These are phyloP conservation scores for Mortierella sp. DNA, from an alignment of 371 early-diverging fungal species.

Conservation along the genomic window DNA sequence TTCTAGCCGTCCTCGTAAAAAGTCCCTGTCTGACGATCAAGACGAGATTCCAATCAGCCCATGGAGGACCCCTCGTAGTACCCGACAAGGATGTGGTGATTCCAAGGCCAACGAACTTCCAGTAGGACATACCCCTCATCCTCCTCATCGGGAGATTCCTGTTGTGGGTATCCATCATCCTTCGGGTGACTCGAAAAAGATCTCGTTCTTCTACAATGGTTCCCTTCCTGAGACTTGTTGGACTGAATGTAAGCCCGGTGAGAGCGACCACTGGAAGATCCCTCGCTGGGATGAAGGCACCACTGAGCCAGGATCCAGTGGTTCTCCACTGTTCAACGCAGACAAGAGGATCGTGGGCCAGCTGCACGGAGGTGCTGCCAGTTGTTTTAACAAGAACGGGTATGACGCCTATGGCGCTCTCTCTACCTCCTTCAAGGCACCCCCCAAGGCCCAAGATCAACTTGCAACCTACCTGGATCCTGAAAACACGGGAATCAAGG, in stretches of 20 bases:
- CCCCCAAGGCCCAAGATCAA: conserved; percentile 34
- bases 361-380: conserved; percentile 61
- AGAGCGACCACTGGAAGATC: conserved; percentile 45
- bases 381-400: conserved; percentile 58
- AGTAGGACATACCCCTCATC: conserved; percentile 9
- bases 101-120: background rate
- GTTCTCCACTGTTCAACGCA: conserved; percentile 61
- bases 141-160: conserved; percentile 24
- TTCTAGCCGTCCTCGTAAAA: conserved; percentile 14
- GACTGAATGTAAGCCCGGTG: conserved; percentile 43
- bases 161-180: conserved; percentile 64
- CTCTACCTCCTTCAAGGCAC: conserved; percentile 44
- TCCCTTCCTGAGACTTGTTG: conserved; percentile 52
- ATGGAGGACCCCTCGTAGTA: conserved; percentile 21
- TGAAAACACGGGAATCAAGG: conserved; percentile 32
- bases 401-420: conserved; percentile 62
- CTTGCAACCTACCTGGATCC: conserved; percentile 52
- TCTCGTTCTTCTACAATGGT: conserved; percentile 56
- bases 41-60: background rate
- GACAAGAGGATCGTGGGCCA: conserved; percentile 61
- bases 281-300: conserved; percentile 52
- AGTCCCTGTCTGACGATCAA: background rate
- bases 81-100: background rate
- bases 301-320: conserved; percentile 65
- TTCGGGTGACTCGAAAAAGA: conserved; percentile 60